phyloP scores from a whole-genome alignment of 345 rosid species.

The Gynandropsis gynandra region DNA sequence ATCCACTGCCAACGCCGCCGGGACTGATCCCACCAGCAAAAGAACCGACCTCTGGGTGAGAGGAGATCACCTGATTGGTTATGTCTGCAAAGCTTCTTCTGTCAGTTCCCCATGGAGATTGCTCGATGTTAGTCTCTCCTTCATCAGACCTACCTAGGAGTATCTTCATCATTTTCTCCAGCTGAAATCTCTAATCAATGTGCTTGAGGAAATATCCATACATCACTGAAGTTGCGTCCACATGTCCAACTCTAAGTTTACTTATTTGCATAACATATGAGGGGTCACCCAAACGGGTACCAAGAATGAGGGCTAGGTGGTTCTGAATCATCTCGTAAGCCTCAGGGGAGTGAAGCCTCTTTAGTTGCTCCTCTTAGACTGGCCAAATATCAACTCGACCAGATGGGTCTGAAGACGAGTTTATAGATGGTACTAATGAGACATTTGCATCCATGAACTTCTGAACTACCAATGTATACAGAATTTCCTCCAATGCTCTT shows the following conservation, averaged over 20 bases:
- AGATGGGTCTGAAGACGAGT: slow-evolving; percentile 45
- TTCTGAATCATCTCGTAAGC: slow-evolving; percentile 96
- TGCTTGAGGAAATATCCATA: slow-evolving; percentile 93
- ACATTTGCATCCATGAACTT: slow-evolving; percentile 88
- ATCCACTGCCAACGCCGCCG: slow-evolving; percentile 51
- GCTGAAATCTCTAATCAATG: slow-evolving; percentile 91
- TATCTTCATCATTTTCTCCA: slow-evolving; percentile 84
- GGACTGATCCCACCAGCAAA: slow-evolving; percentile 48
- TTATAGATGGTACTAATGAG: slow-evolving; percentile 59
- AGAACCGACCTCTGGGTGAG: slow-evolving; percentile 58
- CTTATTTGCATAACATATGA: slow-evolving; percentile 60
- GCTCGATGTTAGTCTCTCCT: slow-evolving; percentile 25
- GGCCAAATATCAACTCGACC: slow-evolving; percentile 66
- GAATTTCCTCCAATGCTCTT: slow-evolving; percentile 72
- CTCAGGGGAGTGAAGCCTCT: slow-evolving; percentile 76
- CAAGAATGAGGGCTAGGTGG: slow-evolving; percentile 74
- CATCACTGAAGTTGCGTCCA: slow-evolving; percentile 98
- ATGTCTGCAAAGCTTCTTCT: no score
- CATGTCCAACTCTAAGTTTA: slow-evolving; percentile 91
- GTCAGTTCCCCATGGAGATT: slow-evolving; percentile 18
- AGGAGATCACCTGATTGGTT: slow-evolving; percentile 28
- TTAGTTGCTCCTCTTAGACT: slow-evolving; percentile 54
- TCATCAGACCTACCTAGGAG: slow-evolving; percentile 48
- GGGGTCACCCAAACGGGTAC: slow-evolving; percentile 55
- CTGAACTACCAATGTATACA: slow-evolving; percentile 85